Conservation (phyloP, 2,329 filamentous ascomycete species). For the Colletotrichum sansevieriae region DNA sequence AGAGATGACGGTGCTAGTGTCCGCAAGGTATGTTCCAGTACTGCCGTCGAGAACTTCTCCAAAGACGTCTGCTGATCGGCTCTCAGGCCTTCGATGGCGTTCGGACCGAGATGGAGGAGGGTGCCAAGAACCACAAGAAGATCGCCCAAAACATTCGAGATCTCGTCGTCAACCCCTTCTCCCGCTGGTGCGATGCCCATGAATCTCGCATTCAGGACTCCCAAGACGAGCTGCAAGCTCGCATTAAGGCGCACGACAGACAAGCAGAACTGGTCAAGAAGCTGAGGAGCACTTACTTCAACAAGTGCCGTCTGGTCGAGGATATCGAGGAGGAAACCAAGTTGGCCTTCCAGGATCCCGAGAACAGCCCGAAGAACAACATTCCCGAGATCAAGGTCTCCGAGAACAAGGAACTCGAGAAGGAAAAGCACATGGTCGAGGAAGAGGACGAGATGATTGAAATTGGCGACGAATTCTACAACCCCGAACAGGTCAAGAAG, state of each 20-base stretch:
- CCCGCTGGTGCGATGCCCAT: conserved; percentile 96
- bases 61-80: conserved; percentile 42
- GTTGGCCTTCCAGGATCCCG: conserved; percentile 92
- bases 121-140: conserved; percentile 90
- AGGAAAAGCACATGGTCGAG: conserved; percentile 61
- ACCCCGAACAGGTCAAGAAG: conserved; percentile 89
- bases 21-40: conserved; percentile 70
- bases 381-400: conserved; percentile 92
- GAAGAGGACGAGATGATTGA: conserved; percentile 90
- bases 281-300: conserved; percentile 96
- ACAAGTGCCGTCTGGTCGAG: conserved; percentile 96
- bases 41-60: conserved; percentile 9
- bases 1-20: conserved; percentile 96
- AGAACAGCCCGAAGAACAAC: conserved; percentile 74
- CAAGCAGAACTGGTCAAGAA: conserved; percentile 94
- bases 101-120: conserved; percentile 91
- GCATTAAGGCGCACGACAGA: conserved; percentile 92
- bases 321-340: conserved; percentile 99
- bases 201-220: conserved; percentile 91
- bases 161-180: conserved; percentile 93
- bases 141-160: conserved; percentile 97
- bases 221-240: conserved; percentile 90
- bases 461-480: conserved; percentile 89
- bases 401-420: conserved; percentile 70
- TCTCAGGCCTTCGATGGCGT: conserved; percentile 91